These are phyloP conservation scores for Raphanus hybrid DNA, from an alignment of 441 rosid genomes.

Conservation along the genomic window DNA sequence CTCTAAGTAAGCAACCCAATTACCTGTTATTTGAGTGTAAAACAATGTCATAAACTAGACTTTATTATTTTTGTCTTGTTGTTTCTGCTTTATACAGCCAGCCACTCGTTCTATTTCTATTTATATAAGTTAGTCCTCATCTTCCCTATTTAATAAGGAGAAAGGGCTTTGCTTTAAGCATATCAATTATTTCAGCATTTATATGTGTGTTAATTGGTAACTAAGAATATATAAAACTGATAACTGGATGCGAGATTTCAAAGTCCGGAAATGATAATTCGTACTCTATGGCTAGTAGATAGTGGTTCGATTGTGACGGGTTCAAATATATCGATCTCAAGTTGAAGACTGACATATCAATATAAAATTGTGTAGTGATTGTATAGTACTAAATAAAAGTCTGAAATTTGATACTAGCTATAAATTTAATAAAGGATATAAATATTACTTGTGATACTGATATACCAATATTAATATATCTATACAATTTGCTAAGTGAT, in stretches of 20 bases:
- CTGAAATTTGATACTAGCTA: neutral
- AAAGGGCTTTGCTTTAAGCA: conserved; percentile 3
- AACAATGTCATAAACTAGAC: neutral
- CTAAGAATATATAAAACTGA: neutral
- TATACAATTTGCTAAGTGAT: no score
- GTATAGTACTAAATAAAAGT: neutral
- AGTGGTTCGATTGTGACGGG: conserved; percentile 6
- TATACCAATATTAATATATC: no score
- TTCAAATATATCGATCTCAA: neutral
- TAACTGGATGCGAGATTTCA: neutral
- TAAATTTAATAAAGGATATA: neutral
- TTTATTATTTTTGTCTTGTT: neutral
- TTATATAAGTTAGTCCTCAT: neutral
- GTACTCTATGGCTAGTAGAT: neutral
- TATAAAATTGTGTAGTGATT: neutral
- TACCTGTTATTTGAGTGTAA: neutral
- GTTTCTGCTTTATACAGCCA: neutral
- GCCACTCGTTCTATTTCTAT: conserved; percentile 3
- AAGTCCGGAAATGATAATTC: neutral
- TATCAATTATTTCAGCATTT: conserved; percentile 1
- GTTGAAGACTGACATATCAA: neutral
- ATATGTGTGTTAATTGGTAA: neutral
- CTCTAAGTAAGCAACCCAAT: neutral
- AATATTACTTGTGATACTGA: neutral
- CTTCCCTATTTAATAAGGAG: neutral